phyloP scores from a whole-genome alignment of 2,329 filamentous ascomycete species.

The Neoscytalidium dimidiatum region DNA sequence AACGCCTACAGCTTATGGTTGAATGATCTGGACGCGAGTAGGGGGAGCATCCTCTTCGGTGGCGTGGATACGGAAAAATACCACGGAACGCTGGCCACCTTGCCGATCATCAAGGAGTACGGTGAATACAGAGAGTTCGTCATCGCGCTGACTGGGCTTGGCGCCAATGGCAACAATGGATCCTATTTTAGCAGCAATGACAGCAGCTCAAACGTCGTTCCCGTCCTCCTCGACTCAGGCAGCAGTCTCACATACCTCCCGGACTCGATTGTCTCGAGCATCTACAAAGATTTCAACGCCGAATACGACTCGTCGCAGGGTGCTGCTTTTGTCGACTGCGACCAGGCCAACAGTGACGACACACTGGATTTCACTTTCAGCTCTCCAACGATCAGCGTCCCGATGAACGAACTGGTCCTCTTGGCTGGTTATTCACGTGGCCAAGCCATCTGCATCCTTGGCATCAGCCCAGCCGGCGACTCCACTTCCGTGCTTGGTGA shows the following conservation, averaged over 20 bases:
- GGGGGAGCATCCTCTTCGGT: slow-evolving; percentile 74
- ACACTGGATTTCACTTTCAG: slow-evolving; percentile 62
- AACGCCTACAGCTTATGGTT: slow-evolving; percentile 71
- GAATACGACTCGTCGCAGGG: slow-evolving; percentile 43
- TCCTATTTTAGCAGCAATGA: slow-evolving; percentile 38
- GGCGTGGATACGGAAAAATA: slow-evolving; percentile 80
- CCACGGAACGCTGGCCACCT: slow-evolving; percentile 60
- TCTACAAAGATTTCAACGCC: slow-evolving; percentile 45
- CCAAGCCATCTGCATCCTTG: slow-evolving; percentile 48
- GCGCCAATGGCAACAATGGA: slow-evolving; percentile 38
- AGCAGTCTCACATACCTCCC: slow-evolving; percentile 74
- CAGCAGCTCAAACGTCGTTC: slow-evolving; percentile 43
- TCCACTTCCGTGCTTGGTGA: slow-evolving; percentile 58
- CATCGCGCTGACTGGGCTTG: slow-evolving; percentile 52
- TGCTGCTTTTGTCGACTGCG: slow-evolving; percentile 57
- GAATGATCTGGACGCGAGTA: slow-evolving; percentile 60
- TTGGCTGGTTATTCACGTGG: slow-evolving; percentile 46
- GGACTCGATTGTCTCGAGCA: slow-evolving; percentile 53
- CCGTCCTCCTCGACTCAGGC: slow-evolving; percentile 72
- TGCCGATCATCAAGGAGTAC: slow-evolving; percentile 58
- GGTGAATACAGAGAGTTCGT: slow-evolving; percentile 55
- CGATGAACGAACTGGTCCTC: slow-evolving; percentile 58
- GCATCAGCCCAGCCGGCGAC: slow-evolving; percentile 53
- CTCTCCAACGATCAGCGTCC: slow-evolving; percentile 55
- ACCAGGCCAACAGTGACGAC: slow-evolving; percentile 48